Evolutionary conservation across 1,139 yeast genomes (phyloP), one percentile per base, ranked within the genome.

Genomic region (Trichomonascaceae sp.): DNA sequence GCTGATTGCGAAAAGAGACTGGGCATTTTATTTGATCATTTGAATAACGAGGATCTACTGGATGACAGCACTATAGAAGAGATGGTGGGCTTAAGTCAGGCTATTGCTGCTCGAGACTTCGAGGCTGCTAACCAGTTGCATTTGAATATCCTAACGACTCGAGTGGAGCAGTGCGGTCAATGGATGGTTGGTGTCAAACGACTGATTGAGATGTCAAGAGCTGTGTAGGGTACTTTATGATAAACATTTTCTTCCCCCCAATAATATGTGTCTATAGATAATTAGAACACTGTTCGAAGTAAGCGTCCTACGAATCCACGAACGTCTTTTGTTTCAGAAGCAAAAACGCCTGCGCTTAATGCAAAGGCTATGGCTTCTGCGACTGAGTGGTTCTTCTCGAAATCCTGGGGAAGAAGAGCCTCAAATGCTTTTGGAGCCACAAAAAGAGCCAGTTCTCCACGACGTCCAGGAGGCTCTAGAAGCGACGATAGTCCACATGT

Each of bases 101-200:
- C 82, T 1, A 71, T 95, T 61, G 74, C 74, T 19, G 70, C 67
- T 15, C 77, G 78, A 58, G 84, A 88, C 60, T 87, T 75, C 66
- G 71, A 71, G 13, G 74, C 74, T 12, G 97, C 98, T 1, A 72
- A 79, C 53, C 72, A 78, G 12, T 59, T 66, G 43, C 73, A 69
- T 32, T 63, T 81, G 52, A 82, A 83, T 53, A 79, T 93, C 61
- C 80, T 87, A 50, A 79, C 90, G 8, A 78, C 80, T 44, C 80
- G 81, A 62, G 79, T 85, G 50, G 83, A 80, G 46, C 96, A 91
- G 69, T 82, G 87, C 60, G 96, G 96, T 12, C 83, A 86, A 63
- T 93, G 99, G 99, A 83, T 88, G 74, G 83, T 88, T 24, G 99
- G 99, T 64, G 85, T 93, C 52, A 89, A 87, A 72, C 82, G 97